Evolutionary conservation across 257 asterid species (phyloP).

Genomic region (Penstemon davidsonii): DNA sequence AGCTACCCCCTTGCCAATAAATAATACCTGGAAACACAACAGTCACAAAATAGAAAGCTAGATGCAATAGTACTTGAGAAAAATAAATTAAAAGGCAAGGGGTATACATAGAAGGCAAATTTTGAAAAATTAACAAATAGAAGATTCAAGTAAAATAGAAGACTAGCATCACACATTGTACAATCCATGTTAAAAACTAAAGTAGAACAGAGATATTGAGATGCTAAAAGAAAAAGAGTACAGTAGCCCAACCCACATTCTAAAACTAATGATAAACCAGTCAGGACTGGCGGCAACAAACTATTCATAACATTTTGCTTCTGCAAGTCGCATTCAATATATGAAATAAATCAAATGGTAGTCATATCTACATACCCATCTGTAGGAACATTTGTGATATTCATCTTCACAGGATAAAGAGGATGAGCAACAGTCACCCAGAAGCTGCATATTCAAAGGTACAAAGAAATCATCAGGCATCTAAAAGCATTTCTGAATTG

Average conservation of each 20-base stretch:
- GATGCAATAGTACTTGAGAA: constrained; percentile 8
- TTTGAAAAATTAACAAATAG: constrained; percentile 6
- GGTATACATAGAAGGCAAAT: background rate
- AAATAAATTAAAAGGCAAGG: constrained; percentile 1
- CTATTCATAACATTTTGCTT: background rate
- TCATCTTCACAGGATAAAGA: constrained; percentile 68
- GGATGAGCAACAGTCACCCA: constrained; percentile 77
- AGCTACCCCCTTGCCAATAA: constrained; percentile 5
- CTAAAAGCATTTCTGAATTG: constrained; percentile 6
- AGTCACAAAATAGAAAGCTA: background rate
- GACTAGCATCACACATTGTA: constrained; percentile 2
- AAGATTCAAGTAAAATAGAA: background rate
- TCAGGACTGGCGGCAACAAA: too few species aligned
- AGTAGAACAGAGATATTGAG: background rate
- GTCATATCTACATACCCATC: constrained; percentile 65
- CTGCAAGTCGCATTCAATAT: background rate
- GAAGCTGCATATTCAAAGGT: constrained; percentile 57
- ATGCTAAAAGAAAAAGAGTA: background rate
- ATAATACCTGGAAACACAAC: constrained; percentile 13
- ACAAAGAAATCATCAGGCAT: constrained; percentile 21
- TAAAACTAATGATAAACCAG: background rate
- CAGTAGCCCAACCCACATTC: background rate
- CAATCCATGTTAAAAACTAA: background rate
- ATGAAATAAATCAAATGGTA: background rate
- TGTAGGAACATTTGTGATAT: constrained; percentile 61